phyloP scores from a whole-genome alignment of 257 asterid genomes.

The Cruciata laevipes region DNA sequence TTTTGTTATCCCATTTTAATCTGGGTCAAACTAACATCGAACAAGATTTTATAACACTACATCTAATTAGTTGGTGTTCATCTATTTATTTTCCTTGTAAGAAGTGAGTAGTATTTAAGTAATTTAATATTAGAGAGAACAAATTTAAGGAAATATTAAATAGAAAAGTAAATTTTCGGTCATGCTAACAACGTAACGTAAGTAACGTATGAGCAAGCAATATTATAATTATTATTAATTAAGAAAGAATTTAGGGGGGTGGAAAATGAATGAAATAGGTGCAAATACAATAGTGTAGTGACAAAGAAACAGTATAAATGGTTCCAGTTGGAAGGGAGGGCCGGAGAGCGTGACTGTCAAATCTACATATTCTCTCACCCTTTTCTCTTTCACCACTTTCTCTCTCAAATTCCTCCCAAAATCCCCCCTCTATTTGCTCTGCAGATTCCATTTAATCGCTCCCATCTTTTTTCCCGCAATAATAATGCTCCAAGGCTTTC shows the following conservation, averaged over 20 bases:
- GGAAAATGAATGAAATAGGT: not conserved
- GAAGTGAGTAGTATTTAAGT: not conserved
- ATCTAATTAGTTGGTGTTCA: not conserved
- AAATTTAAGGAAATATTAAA: not conserved
- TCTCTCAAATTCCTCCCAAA: slow-evolving; percentile 17
- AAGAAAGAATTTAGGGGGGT: not conserved
- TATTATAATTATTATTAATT: no score
- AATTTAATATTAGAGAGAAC: not conserved
- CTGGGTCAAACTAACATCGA: no score
- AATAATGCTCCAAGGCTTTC: slow-evolving; percentile 29
- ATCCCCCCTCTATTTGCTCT: slow-evolving; percentile 20
- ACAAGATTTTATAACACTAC: not conserved
- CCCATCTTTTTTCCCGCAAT: slow-evolving; percentile 37
- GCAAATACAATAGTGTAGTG: not conserved
- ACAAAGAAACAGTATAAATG: slow-evolving; percentile 10
- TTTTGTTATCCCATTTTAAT: no score
- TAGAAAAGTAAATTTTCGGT: not conserved
- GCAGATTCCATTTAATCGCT: slow-evolving; percentile 56
- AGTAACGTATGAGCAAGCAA: not conserved
- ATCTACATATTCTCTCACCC: slow-evolving; percentile 46
- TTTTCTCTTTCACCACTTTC: slow-evolving; percentile 11
- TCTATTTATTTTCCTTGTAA: not conserved
- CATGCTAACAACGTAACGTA: not conserved
- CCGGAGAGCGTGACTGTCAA: slow-evolving; percentile 53
- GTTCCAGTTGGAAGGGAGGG: slow-evolving; percentile 10